Evolutionary conservation across 2,329 filamentous ascomycete species (phyloP), one percentile per base, ranked within the genome.

Genomic region (Cordyceps fumosorosea): DNA sequence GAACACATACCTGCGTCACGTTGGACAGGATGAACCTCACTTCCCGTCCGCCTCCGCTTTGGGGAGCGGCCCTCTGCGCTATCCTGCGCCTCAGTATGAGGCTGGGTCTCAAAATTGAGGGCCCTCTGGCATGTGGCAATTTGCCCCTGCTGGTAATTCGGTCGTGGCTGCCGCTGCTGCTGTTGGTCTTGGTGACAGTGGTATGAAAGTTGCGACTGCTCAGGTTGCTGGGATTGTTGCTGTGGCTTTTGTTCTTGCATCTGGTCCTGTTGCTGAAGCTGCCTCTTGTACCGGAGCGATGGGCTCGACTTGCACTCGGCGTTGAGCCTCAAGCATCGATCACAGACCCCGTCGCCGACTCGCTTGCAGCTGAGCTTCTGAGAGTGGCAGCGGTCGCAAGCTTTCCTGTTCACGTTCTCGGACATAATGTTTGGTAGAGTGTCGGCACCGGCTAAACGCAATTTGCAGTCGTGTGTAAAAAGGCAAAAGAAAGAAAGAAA

Each of bases 321-420:
- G 55, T 74, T 74, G 62, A 79, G 73, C 62, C 75, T 72, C 26
- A 74, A 65, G 64, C 77, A 80, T 12, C 77, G 71, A 66, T 79
- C 76, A 66, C 78, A 80, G 22, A 74, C 66, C 54, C 75, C 74
- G 57, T 74, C 73, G 62, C 71, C 72, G 62, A 70, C 67, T 56
- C 78, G 74, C 66, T 76, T 79, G 70, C 77, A 80, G 65, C 74
- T 76, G 63, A 80, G 71, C 67, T 80, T 80, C 66, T 80, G 77
- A 20, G 68, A 68, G 66, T 80, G 78, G 66, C 78, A 80, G 64
- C 77, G 75, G 67, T 80, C 77, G 69, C 78, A 80, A 62, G 78
- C 78, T 62, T 76, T 78, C 62, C 78, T 75, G 64, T 73, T 75
- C 63, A 72, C 67, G 58, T 68, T 70, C 64, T 76, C 75, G 65